phyloP scores from a whole-genome alignment of 441 rosid genomes.

The Bocquillonia castaneifolia region DNA sequence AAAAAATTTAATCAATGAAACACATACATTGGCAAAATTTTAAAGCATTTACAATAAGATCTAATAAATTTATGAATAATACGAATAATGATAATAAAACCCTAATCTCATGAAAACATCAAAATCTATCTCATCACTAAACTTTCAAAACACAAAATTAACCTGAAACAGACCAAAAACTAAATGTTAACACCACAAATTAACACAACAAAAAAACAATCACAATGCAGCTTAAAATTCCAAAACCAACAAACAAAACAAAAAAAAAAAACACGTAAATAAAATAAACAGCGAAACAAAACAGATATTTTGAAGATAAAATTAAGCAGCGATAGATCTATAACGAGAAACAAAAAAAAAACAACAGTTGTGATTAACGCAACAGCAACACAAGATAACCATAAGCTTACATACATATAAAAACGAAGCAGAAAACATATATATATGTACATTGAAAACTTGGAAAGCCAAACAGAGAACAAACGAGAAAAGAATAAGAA shows the following conservation, averaged over 20 bases:
- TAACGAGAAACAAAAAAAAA: conserved; percentile 11
- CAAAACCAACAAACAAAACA: no score
- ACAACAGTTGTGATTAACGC: conserved; percentile 21
- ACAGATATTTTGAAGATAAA: background rate
- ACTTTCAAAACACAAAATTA: background rate
- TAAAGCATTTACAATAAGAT: background rate
- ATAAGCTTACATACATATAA: background rate
- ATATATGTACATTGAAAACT: background rate
- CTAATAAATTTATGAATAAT: no score
- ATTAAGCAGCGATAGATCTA: conserved; percentile 35
- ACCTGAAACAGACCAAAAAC: background rate
- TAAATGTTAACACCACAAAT: background rate
- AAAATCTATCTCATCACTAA: background rate
- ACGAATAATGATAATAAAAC: background rate
- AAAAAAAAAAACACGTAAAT: background rate
- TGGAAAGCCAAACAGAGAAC: background rate
- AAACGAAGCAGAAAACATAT: background rate
- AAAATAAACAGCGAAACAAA: background rate
- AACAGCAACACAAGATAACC: background rate
- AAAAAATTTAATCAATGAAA: no score
- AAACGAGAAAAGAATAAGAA: background rate
- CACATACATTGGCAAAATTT: no score
- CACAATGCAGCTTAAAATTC: conserved; percentile 1
- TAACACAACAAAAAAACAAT: background rate
- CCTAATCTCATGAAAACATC: background rate